Conservation (phyloP, 306 rosid species). For the Gillenia trifoliata region DNA sequence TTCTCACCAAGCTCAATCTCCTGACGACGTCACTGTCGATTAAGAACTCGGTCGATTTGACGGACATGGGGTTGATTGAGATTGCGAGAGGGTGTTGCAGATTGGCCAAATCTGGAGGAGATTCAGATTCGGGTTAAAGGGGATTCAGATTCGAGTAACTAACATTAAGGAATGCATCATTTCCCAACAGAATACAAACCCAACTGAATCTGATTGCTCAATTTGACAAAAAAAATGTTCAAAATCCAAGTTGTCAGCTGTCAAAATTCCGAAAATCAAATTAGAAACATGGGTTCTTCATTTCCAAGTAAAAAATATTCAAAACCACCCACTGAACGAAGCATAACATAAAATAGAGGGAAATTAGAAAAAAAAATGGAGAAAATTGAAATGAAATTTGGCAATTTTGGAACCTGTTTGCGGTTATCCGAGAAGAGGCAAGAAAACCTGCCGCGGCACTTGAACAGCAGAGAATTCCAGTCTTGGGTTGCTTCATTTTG, state of each 20-base stretch:
- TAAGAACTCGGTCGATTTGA: slow-evolving; percentile 62
- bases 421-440: slow-evolving; percentile 74
- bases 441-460: slow-evolving; percentile 47
- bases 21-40: slow-evolving; percentile 60
- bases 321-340: not conserved
- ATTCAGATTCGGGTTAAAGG: too few relatives aligned
- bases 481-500: slow-evolving; percentile 11
- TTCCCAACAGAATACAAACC: not conserved
- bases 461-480: slow-evolving; percentile 47
- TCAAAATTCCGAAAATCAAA: not conserved
- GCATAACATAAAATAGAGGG: not conserved
- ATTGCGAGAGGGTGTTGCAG: too few relatives aligned
- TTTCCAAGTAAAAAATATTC: not conserved
- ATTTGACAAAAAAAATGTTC: not conserved
- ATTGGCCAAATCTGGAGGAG: too few relatives aligned
- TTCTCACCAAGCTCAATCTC: slow-evolving; percentile 58
- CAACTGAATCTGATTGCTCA: not conserved
- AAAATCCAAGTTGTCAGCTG: not conserved
- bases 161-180: not conserved
- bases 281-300: not conserved
- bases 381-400: not conserved
- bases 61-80: slow-evolving; percentile 88
- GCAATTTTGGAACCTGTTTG: slow-evolving; percentile 43
- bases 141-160: too few relatives aligned
- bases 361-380: not conserved